A percentile compares a stretch with the other conserved stretches of the same genome.
phyloP scores from a whole-genome alignment of 2,329 filamentous ascomycete genomes.

The Fusarium pilosicola region DNA sequence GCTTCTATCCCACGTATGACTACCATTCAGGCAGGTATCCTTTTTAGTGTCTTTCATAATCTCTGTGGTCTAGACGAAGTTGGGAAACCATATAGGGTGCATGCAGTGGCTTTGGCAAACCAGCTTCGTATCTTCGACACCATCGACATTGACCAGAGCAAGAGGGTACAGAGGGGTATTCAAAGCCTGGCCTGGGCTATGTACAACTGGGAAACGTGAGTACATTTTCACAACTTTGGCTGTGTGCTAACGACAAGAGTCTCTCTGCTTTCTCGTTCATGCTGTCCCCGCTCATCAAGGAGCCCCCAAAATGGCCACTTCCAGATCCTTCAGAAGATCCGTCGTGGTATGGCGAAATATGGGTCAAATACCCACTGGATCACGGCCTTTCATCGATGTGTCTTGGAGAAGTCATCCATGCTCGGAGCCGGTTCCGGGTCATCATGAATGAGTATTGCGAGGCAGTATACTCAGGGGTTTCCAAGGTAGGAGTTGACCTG shows the following conservation, averaged over 20 bases:
- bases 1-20: conserved; percentile 44
- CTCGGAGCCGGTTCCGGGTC: conserved; percentile 43
- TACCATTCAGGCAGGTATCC: conserved; percentile 50
- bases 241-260: conserved; percentile 3
- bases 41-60: conserved; percentile 48
- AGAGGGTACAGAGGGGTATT: conserved; percentile 31
- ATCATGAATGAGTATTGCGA: conserved; percentile 49
- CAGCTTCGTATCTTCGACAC: conserved; percentile 47
- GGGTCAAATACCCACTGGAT: conserved; percentile 49
- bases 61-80: conserved; percentile 51
- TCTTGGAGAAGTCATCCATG: conserved; percentile 45
- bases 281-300: conserved; percentile 42
- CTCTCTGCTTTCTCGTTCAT: conserved; percentile 42
- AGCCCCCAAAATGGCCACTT: conserved; percentile 45
- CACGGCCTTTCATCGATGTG: conserved; percentile 31
- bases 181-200: conserved; percentile 50
- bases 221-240: fast-evolving
- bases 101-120: conserved; percentile 47
- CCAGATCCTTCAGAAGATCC: conserved; percentile 41
- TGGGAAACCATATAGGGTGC: conserved; percentile 48
- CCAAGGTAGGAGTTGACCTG: conserved; percentile 20
- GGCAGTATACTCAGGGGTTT: conserved; percentile 20
- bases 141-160: conserved; percentile 9
- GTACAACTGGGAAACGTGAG: conserved; percentile 49
- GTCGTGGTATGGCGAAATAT: conserved; percentile 50